Evolutionary conservation across 257 asterid species (phyloP).

Genomic region (Lithospermum erythrorhizon): DNA sequence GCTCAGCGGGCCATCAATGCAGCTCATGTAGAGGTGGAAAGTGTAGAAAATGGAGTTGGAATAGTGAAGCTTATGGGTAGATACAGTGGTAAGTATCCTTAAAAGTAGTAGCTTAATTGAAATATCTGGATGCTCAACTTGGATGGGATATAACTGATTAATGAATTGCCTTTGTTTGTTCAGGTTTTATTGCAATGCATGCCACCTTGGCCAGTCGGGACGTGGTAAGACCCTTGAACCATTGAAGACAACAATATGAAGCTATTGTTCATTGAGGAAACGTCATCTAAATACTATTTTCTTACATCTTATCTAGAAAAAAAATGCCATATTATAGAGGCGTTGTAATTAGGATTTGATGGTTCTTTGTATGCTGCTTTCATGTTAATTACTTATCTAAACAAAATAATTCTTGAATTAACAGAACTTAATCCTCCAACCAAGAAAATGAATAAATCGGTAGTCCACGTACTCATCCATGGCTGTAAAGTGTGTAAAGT

Average conservation of each 20-base stretch:
- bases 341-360: no score
- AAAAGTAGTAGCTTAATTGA: background rate
- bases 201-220: constrained; percentile 94
- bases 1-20: constrained; percentile 98
- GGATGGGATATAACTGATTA: background rate
- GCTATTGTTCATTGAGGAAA: background rate
- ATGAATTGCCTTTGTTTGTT: constrained; percentile 10
- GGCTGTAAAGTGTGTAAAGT: no score
- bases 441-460: no score
- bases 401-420: no score
- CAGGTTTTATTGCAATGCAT: constrained; percentile 94
- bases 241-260: background rate
- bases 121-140: background rate
- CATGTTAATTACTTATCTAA: no score
- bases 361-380: no score
- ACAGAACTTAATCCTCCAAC: no score
- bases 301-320: no score
- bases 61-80: constrained; percentile 97
- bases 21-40: constrained; percentile 93
- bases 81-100: constrained; percentile 55
- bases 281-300: background rate
- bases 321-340: no score
- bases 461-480: no score
- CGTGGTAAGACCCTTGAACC: constrained; percentile 50
- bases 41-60: constrained; percentile 88